Conservation (phyloP, 139 green algal genomes). For the Tetraselmis striata region DNA sequence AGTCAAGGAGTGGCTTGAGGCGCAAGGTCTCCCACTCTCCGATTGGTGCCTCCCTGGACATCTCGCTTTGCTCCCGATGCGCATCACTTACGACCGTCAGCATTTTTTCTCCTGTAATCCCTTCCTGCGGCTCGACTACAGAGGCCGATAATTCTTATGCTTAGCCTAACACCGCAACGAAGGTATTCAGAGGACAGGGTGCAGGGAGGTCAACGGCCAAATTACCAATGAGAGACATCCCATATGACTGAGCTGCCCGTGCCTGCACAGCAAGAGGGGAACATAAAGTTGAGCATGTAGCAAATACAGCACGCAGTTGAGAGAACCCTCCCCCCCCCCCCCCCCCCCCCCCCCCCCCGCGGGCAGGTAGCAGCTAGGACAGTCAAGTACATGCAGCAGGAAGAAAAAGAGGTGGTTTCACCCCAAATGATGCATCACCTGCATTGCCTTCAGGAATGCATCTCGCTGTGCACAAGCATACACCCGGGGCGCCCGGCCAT, state of each 20-base stretch:
- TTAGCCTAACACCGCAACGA: no score
- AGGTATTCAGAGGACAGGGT: conserved; percentile 1
- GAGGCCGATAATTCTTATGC: no score
- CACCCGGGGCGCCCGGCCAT: conserved; percentile 34
- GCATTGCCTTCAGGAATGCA: conserved; percentile 26
- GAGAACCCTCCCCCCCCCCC: no score
- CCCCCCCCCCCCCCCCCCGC: no score
- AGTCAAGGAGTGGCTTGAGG: neutral
- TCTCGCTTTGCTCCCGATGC: conserved; percentile 21
- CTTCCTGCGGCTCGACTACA: conserved; percentile 11
- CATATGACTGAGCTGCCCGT: neutral
- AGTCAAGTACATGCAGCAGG: no score
- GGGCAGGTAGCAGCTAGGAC: no score
- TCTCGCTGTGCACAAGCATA: conserved; percentile 33
- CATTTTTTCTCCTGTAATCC: conserved; percentile 12
- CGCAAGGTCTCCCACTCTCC: neutral
- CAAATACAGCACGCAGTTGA: no score
- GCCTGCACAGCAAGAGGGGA: neutral
- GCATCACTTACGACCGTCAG: conserved; percentile 22
- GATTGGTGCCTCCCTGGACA: neutral
- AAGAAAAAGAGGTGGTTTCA: no score
- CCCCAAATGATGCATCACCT: no score
- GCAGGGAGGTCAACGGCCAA: conserved; percentile 5
- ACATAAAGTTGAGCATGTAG: no score
- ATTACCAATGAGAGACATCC: conserved; percentile 11